These are phyloP conservation scores for Capronia coronata DNA, from an alignment of 2,329 filamentous ascomycete genomes.

Conservation along the genomic window DNA sequence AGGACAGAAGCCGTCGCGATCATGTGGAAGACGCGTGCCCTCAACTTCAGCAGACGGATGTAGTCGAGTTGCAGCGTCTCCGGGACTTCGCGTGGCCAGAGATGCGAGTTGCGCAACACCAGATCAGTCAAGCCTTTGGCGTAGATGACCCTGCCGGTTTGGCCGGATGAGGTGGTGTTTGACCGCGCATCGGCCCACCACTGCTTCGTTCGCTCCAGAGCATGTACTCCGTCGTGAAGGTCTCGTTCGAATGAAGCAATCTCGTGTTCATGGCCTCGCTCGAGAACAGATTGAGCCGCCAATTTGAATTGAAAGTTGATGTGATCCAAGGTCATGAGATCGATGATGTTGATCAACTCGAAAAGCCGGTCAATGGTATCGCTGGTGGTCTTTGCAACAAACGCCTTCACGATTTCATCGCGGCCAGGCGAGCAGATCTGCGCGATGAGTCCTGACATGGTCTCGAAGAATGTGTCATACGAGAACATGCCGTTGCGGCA, in stretches of 20 bases:
- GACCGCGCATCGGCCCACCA: slow-evolving; percentile 29
- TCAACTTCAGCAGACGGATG: slow-evolving; percentile 48
- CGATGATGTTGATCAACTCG: slow-evolving; percentile 56
- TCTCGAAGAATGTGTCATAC: slow-evolving; percentile 56
- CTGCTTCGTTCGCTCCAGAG: slow-evolving; percentile 47
- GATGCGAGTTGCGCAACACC: slow-evolving; percentile 46
- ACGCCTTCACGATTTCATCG: slow-evolving; percentile 52
- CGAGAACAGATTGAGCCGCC: slow-evolving; percentile 54
- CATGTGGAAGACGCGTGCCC: slow-evolving; percentile 51
- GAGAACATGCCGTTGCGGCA: slow-evolving; percentile 56
- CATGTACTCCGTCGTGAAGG: slow-evolving; percentile 46
- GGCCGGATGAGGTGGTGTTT: slow-evolving; percentile 2
- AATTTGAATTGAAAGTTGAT: slow-evolving; percentile 60
- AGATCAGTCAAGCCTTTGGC: slow-evolving; percentile 55
- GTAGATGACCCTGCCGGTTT: slow-evolving; percentile 41
- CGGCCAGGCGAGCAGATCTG: slow-evolving; percentile 61
- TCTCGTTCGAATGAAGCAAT: slow-evolving; percentile 53
- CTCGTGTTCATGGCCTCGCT: slow-evolving; percentile 57
- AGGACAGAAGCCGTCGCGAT: slow-evolving; percentile 57
- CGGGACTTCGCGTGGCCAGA: slow-evolving; percentile 49
- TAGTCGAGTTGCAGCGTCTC: slow-evolving; percentile 56
- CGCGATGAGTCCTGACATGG: slow-evolving; percentile 56
- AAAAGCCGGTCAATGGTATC: slow-evolving; percentile 59
- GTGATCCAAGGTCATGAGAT: slow-evolving; percentile 57
- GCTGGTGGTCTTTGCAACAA: slow-evolving; percentile 45